These are phyloP conservation scores for Thymus quinquecostatus DNA, from an alignment of 257 asterid genomes.

Conservation along the genomic window DNA sequence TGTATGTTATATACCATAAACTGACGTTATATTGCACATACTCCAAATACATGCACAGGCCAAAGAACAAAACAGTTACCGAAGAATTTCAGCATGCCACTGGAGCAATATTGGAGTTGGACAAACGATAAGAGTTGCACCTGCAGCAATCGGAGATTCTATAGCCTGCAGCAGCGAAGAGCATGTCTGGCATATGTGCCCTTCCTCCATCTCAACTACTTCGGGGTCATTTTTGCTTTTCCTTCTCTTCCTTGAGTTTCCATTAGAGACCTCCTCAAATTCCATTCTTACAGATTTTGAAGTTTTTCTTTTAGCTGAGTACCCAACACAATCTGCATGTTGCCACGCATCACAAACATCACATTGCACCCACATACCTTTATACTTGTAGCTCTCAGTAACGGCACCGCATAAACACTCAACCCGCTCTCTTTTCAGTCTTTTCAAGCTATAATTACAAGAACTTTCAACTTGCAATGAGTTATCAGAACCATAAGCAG, in stretches of 20 bases:
- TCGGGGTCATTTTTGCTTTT: slow-evolving; percentile 51
- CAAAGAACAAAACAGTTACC: slow-evolving; percentile 60
- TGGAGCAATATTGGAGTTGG: slow-evolving; percentile 96
- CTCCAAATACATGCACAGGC: slow-evolving; percentile 31
- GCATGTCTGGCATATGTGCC: slow-evolving; percentile 72
- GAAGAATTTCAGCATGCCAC: slow-evolving; percentile 97
- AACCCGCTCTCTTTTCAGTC: slow-evolving; percentile 88
- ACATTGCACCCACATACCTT: slow-evolving; percentile 95
- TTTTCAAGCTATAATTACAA: slow-evolving; percentile 51
- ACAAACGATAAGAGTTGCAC: slow-evolving; percentile 98
- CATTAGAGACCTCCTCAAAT: slow-evolving; percentile 30
- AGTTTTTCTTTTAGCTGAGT: slow-evolving; percentile 58
- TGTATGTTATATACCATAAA: slow-evolving; percentile 16
- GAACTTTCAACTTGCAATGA: slow-evolving; percentile 44
- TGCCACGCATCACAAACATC: slow-evolving; percentile 99
- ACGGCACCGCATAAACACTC: slow-evolving; percentile 97
- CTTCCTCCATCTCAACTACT: slow-evolving; percentile 65
- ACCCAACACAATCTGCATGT: slow-evolving; percentile 94
- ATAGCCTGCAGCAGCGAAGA: slow-evolving; percentile 81
- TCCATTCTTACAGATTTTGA: slow-evolving; percentile 42
- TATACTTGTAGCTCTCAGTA: slow-evolving; percentile 73
- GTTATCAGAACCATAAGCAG: slow-evolving; percentile 37
- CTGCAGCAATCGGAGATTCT: slow-evolving; percentile 80
- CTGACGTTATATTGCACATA: slow-evolving; percentile 9
- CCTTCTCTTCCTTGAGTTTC: slow-evolving; percentile 42